Percentiles rank a stretch among this genome's conserved stretches.
phyloP scores from a whole-genome alignment of 169 alveolate genomes.

The Plasmodium knowlesi region DNA sequence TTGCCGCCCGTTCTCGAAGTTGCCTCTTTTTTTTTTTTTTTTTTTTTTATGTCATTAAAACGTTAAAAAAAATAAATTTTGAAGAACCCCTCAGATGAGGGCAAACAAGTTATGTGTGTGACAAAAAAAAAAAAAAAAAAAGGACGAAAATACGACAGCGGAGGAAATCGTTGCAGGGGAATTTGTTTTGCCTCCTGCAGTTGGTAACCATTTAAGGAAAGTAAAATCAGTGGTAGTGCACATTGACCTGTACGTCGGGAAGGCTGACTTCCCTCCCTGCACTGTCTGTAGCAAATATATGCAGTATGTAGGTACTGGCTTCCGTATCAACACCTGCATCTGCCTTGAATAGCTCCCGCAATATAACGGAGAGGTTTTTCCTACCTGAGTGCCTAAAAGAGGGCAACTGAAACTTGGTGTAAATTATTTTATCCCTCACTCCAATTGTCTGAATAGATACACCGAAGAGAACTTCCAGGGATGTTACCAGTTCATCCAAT shows the following conservation, averaged over 20 bases:
- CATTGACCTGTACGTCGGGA: constrained; percentile 48
- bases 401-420: constrained; percentile 14
- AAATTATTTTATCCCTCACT: constrained; percentile 50
- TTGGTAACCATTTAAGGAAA: not conserved
- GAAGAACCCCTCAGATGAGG: not conserved
- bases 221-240: not conserved
- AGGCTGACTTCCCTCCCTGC: constrained; percentile 1
- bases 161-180: not conserved
- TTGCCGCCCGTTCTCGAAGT: not conserved
- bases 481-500: constrained; percentile 29
- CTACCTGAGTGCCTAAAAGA: not conserved
- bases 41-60: not conserved
- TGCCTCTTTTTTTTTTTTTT: not conserved
- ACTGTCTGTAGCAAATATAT: constrained; percentile 44
- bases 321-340: not conserved
- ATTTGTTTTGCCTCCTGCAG: not conserved
- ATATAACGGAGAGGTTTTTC: constrained; percentile 12
- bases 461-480: constrained; percentile 32
- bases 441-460: constrained; percentile 50
- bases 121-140: not conserved
- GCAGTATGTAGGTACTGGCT: not conserved
- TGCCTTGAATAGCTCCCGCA: not conserved
- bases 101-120: not conserved
- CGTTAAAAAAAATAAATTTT: not conserved
- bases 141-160: not conserved